Evolutionary conservation across 306 rosid species (phyloP), one percentile per base, ranked within the genome.

Genomic region (Prunus campanulata): DNA sequence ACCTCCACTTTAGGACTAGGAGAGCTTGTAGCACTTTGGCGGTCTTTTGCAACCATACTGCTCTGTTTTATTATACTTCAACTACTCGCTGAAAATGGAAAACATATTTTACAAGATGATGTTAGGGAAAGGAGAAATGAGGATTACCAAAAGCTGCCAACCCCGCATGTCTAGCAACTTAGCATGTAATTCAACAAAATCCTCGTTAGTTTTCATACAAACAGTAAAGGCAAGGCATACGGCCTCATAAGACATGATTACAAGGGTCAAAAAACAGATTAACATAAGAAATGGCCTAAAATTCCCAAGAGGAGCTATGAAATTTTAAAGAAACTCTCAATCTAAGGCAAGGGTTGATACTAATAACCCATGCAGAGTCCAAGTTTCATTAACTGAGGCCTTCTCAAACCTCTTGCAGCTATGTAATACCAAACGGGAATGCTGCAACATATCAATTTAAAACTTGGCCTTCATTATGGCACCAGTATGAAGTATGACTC

Each of bases 1-100:
- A 96, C 90, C 88, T 87, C 97, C 19, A 84, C 91, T 76, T 89
- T 92, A 44, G 93, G 80, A 74, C 19, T 90, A 10, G 97, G 96
- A 70, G 99, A 86, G 19, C 67, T 82, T 3, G 87, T 74, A 61
- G 85, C 86, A 86, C 71, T 86, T 49, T 85, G 83, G 67, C 73
- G 83, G 64, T 72, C 83, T 82, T 85, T 96, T 3, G 92, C 96
- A 13, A 87, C 97, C 99, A 96, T 96, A 76, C 77, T 82, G 82
- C 65, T 56, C 54, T 66, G 54, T 64, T 77, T 48, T 39, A 4
- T 18, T 76, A 50, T 25, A 32, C 3, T n/a, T 47, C 70, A n/a
- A 51, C 46, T 47, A 65, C 78, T 88, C 82, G 82, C 79, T 48
- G 65, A 49, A 75, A 83, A 63, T 46, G 47, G 46, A 62, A 78